Conservation (phyloP, 495 filamentous ascomycete species). For the Aspergillus ellipticus region DNA sequence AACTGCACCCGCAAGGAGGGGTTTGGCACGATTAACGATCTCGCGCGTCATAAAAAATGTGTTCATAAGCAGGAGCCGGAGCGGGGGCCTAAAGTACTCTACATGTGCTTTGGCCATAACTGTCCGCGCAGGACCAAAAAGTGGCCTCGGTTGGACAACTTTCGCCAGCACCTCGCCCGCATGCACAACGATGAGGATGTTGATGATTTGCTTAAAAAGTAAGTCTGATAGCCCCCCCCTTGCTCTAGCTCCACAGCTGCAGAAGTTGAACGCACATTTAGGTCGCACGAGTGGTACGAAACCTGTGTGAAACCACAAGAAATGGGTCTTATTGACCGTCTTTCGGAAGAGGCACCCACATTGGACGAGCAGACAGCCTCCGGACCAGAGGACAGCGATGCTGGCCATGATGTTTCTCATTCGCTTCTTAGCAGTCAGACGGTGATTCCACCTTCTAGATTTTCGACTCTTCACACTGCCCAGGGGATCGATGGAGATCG, state of each 20-base stretch:
- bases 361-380: background rate
- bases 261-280: constrained; percentile 4
- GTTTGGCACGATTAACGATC: constrained; percentile 80
- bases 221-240: constrained; percentile 14
- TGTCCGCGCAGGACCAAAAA: constrained; percentile 69
- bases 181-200: constrained; percentile 63
- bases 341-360: constrained; percentile 7
- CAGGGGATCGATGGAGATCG: constrained; percentile 21
- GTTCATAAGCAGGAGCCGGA: constrained; percentile 57
- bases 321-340: constrained; percentile 5
- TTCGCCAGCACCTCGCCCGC: constrained; percentile 77
- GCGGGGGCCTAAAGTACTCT: constrained; percentile 55
- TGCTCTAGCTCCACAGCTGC: background rate
- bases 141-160: constrained; percentile 91
- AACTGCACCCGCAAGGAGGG: constrained; percentile 61
- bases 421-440: constrained; percentile 5
- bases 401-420: constrained; percentile 4
- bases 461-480: constrained; percentile 2
- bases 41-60: constrained; percentile 67
- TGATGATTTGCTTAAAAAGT: constrained; percentile 53
- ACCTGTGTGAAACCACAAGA: constrained; percentile 17
- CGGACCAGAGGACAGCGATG: background rate
- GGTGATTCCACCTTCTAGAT: constrained; percentile 1
- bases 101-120: constrained; percentile 58
- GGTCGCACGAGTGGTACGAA: constrained; percentile 43